phyloP scores from a whole-genome alignment of 352 stramenopile genomes.

The Phytophthora pisi region DNA sequence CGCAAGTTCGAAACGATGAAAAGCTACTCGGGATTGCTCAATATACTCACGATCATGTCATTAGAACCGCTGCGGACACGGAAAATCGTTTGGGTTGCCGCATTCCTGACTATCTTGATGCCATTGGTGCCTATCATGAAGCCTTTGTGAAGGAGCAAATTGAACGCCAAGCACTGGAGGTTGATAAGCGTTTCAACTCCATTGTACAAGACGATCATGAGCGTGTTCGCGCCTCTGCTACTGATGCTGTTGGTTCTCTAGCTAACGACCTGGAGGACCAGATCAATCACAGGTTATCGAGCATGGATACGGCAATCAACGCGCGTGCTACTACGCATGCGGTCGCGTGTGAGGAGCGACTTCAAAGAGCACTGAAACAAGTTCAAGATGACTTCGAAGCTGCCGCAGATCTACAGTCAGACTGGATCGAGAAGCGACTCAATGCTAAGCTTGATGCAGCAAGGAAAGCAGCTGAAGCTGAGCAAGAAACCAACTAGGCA shows the following conservation, averaged over 20 bases:
- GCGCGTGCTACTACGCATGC: background rate
- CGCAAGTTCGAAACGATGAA: background rate
- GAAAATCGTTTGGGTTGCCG: background rate
- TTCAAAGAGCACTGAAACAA: background rate
- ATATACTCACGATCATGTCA: background rate
- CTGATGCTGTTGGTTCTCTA: background rate
- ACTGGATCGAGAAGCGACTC: background rate
- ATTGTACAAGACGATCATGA: background rate
- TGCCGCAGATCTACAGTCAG: background rate
- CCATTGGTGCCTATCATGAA: background rate
- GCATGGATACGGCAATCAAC: background rate
- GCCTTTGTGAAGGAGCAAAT: background rate
- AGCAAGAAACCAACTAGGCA: background rate
- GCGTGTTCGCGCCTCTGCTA: background rate
- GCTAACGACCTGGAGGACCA: background rate
- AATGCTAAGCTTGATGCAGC: background rate
- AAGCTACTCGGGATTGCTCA: background rate
- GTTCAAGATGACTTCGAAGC: background rate
- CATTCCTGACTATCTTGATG: background rate
- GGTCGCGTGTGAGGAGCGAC: background rate
- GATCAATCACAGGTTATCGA: background rate
- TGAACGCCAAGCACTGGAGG: background rate
- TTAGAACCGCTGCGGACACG: background rate
- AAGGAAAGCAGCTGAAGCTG: background rate
- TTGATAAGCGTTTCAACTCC: background rate